Base-by-base conservation (phyloP, 2,329 filamentous ascomycete genomes). In the Rutstroemia sydowiana region DNA sequence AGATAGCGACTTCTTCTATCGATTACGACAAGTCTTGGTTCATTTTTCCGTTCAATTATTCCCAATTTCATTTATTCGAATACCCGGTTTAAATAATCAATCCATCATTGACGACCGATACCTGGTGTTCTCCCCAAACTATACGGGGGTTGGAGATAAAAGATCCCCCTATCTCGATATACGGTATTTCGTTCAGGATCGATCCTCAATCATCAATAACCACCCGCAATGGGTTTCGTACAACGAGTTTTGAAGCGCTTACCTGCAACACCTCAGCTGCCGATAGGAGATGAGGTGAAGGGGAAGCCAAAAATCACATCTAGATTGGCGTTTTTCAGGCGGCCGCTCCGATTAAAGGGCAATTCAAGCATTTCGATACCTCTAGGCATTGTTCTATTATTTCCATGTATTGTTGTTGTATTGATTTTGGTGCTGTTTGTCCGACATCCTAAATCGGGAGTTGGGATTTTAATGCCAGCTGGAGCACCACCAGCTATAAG, bases 311-410 rank as follows among this genome's bases (percentile, higher is more conserved):
- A 57, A 61, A 60, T 49, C 60, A 56, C 59, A 39, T 66, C 78
- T 16, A 74, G 75, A 63, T 75, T 95, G 64, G 85, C 87, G 56
- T 95, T 96, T 70, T 88, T 97, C 69, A 79, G 84, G 62, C 81
- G 88, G 66, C 88, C 92, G 47, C 81, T 98, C 75, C 84, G 91
- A 62, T 74, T 98, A 73, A 87, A 84, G 71, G 88, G 89, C 64
- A 95, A 95, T 71, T 96, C 91, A 51, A 87, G 85, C 65, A 82
- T 96, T 69, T 95, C 92, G 47, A 85, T 97, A 67, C 93, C 93
- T 23, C 75, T 98, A 48, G 92, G 92, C 61, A 83, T 96, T 66
- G 89, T 97, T 62, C 78, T 98, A 60, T 75, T 97, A 61, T 97
- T 97, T 68, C 93, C 93, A 59, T 82, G 87, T 67, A 85, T 96